Evolutionary conservation across 495 filamentous ascomycete species (phyloP).

Genomic region (Aspergillus indologenus): DNA sequence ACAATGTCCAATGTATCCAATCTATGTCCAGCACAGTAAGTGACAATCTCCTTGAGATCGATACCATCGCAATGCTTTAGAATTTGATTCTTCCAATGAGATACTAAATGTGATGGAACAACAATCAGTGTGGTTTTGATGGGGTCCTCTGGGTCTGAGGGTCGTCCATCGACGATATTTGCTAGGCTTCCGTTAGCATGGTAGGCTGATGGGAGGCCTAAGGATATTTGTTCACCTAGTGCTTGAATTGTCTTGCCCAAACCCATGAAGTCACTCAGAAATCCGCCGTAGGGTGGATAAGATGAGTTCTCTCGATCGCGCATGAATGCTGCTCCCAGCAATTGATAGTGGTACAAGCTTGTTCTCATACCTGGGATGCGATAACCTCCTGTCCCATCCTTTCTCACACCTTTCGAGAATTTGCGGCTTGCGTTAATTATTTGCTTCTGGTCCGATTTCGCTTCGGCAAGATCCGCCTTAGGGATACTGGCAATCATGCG

Average conservation of each 20-base stretch:
- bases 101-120: constrained; percentile 38
- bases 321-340: constrained; percentile 58
- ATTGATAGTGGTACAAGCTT: constrained; percentile 50
- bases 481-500: constrained; percentile 25
- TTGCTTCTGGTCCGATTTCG: constrained; percentile 14
- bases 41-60: constrained; percentile 16
- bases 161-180: constrained; percentile 48
- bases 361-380: constrained; percentile 45
- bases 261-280: constrained; percentile 62
- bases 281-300: constrained; percentile 46
- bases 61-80: constrained; percentile 30
- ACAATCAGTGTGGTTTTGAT: constrained; percentile 50
- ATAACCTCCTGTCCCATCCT: constrained; percentile 44
- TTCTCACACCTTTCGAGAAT: constrained; percentile 34
- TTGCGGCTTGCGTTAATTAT: constrained; percentile 34
- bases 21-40: constrained; percentile 13
- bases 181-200: constrained; percentile 19
- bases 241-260: constrained; percentile 58
- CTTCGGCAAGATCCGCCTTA: constrained; percentile 9
- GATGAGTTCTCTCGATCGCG: constrained; percentile 46
- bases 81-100: constrained; percentile 48
- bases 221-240: constrained; percentile 25
- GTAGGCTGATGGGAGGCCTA: too few relatives aligned
- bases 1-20: constrained; percentile 12
- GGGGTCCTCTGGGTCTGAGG: constrained; percentile 18